Base-by-base conservation (phyloP, 768 basidiomycete species). In the Suillus fuscotomentosus region DNA sequence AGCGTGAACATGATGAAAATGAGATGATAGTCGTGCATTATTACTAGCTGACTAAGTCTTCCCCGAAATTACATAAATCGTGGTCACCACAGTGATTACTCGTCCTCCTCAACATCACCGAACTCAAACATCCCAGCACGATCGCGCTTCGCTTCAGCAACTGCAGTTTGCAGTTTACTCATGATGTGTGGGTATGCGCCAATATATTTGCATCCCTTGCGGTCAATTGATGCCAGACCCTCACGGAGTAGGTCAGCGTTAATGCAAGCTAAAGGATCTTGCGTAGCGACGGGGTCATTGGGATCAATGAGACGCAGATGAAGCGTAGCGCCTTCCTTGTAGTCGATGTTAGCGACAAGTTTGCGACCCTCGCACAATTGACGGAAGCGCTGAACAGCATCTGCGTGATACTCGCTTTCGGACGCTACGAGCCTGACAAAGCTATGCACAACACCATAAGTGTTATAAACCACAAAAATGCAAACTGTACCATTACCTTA, bases 231-330 rank as follows among this genome's bases (percentile, higher is more conserved):
- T 0, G 92, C 95, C 36, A 94, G 79, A 31, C 97, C 97, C 69
- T 99, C 97, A 45, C 90, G 84, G 13, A 97, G 81, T 5, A 99
- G 82, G 74, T 95, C 92, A 11, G 88, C 92, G 73, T 99, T 99
- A 76, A 99, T 84, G 72, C 88, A 92, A 10, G 89, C 85, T 13
- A 86, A 75, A 1, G 91, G 89, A 69, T 95, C 89, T 24, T 85
- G 78, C 5, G 86, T 82, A 6, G 86, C 83, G 9, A 82, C 77
- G 3, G 92, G 87, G 76, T 95, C 90, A 31, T 82, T 74, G 1
- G 97, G 92, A 73, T 99, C 96, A 66, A 97, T 97, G 42, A 99
- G 86, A 56, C 97, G 91, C 61, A 99, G 86, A 76, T 97, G 95
- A 36, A 96, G 80, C 1, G 89, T 71, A 24, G 83, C 69, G 31